Evolutionary conservation across 257 asterid genomes (phyloP).

Genomic region (Solanum dulcamara): DNA sequence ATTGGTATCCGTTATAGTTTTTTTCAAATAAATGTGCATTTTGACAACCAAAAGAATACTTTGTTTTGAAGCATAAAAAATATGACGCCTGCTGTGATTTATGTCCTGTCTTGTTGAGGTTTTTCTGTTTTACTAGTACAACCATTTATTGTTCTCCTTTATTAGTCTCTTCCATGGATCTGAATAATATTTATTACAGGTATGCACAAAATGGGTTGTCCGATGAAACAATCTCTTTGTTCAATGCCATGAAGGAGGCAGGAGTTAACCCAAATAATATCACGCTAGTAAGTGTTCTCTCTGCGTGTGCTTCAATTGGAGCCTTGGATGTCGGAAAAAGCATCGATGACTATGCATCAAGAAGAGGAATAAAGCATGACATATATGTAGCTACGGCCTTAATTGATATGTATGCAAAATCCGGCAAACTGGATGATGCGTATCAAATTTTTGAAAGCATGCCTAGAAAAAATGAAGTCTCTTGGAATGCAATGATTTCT

Average conservation of each 20-base stretch:
- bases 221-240: constrained; percentile 53
- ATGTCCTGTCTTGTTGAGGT: not conserved
- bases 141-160: not conserved
- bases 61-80: not conserved
- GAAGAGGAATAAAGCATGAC: constrained; percentile 34
- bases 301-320: constrained; percentile 84
- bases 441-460: constrained; percentile 48
- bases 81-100: not conserved
- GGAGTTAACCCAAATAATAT: constrained; percentile 58
- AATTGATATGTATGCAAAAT: constrained; percentile 87
- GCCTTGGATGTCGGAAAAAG: constrained; percentile 60
- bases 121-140: not conserved
- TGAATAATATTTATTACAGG: constrained; percentile 25
- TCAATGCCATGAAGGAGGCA: constrained; percentile 49
- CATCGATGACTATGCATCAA: constrained; percentile 56
- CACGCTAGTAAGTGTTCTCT: constrained; percentile 68
- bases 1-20: not conserved
- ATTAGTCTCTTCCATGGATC: not conserved
- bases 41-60: not conserved
- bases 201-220: constrained; percentile 79
- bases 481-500: constrained; percentile 91
- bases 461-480: constrained; percentile 60
- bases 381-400: constrained; percentile 67
- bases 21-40: not conserved
- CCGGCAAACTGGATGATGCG: constrained; percentile 65